Percentiles rank a stretch among this genome's conserved stretches.
These are phyloP conservation scores for Tritrichomonas foetus DNA, from an alignment of 208 protist genomes.

Conservation along the genomic window DNA sequence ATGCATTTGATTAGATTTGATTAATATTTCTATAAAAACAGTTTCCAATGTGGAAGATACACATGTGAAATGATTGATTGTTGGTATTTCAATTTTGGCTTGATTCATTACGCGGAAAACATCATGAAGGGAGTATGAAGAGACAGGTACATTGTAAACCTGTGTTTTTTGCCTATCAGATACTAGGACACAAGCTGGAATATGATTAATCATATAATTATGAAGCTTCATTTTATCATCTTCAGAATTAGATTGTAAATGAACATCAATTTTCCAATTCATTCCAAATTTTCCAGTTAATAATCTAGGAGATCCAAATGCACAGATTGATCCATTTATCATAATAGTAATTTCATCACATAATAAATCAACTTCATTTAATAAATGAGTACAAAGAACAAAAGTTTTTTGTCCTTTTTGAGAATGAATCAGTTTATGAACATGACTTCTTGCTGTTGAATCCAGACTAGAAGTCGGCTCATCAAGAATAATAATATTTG, in stretches of 20 bases:
- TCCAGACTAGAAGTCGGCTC: background rate
- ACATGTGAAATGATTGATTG: background rate
- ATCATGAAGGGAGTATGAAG: background rate
- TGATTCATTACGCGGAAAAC: background rate
- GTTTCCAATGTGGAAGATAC: background rate
- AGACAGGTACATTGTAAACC: background rate
- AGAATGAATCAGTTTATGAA: background rate
- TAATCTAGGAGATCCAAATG: background rate
- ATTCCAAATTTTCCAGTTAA: background rate
- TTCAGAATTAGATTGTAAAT: background rate
- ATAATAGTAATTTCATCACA: constrained; percentile 2
- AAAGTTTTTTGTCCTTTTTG: background rate
- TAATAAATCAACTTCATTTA: background rate
- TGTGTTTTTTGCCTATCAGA: background rate
- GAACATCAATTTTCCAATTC: background rate
- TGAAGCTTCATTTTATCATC: background rate
- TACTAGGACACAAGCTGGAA: background rate
- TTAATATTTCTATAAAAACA: background rate
- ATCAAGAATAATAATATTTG: background rate
- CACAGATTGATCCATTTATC: background rate
- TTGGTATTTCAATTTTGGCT: background rate
- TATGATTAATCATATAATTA: background rate
- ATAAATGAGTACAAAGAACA: too few relatives aligned
- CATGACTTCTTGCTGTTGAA: background rate
- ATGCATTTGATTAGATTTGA: background rate